Percentiles rank a stretch among this genome's conserved stretches.
phyloP scores from a whole-genome alignment of 169 alveolate genomes.

The Theileria annulata region DNA sequence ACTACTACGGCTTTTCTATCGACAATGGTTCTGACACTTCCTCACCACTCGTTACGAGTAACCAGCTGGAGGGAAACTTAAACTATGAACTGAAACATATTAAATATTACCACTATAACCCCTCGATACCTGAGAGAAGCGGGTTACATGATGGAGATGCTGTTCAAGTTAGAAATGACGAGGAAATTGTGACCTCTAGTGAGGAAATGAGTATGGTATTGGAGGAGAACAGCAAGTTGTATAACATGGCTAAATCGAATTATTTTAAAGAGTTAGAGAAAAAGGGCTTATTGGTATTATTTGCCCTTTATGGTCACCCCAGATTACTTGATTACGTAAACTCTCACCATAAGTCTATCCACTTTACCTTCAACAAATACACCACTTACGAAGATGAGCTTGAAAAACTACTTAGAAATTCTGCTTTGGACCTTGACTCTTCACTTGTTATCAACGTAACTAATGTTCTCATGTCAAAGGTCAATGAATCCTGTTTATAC shows the following conservation, averaged over 20 bases:
- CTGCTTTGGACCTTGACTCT: not conserved
- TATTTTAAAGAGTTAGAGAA: conserved; percentile 29
- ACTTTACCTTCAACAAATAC: conserved; percentile 23
- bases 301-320: conserved; percentile 69
- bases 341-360: conserved; percentile 4
- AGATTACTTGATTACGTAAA: conserved; percentile 17
- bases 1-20: not conserved
- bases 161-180: conserved; percentile 16
- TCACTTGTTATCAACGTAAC: conserved; percentile 50
- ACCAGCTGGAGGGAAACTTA: not conserved
- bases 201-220: not conserved
- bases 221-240: conserved; percentile 10
- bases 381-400: not conserved
- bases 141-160: conserved; percentile 16
- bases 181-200: conserved; percentile 10
- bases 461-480: conserved; percentile 62
- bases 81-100: conserved; percentile 3
- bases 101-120: conserved; percentile 10
- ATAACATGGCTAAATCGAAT: conserved; percentile 6
- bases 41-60: not conserved
- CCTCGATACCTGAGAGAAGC: conserved; percentile 14
- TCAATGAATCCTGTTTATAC: conserved; percentile 38
- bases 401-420: not conserved
- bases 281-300: conserved; percentile 45
- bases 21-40: not conserved